Base-by-base conservation (phyloP, 2,329 filamentous ascomycete genomes). In the Apiospora marii region DNA sequence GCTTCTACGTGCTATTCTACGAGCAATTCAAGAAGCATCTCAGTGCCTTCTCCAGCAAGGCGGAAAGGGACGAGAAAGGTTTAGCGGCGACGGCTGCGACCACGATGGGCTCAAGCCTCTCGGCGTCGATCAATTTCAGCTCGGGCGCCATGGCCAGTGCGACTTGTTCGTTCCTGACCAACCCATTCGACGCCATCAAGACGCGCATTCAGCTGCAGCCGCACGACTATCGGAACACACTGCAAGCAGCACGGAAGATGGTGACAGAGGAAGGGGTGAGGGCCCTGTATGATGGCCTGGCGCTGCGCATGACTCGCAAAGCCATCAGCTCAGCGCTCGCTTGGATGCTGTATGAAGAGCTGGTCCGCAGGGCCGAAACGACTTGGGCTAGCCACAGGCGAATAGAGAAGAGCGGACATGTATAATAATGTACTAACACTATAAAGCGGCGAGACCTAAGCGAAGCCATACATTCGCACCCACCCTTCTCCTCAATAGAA, bases 141-240 rank as follows among this genome's bases (percentile, higher is more conserved):
- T 96, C 94, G 0, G 96, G 94, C 16, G 91, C 94, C 4, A 79
- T 95, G 4, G 95, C 96, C 4, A 96, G 94, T 0, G 92, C 92
- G 1, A 85, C 93, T 43, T 97, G 95, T 71, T 98, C 95, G 0
- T 92, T 92, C 4, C 87, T 98, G 49, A 98, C 96, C 12, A 99
- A 99, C 81, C 96, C 96, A 0, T 98, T 98, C 79, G 96, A 99
- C 83, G 95, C 95, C 0, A 92, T 98, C 82, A 99, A 99, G 85
- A 99, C 96, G 30, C 87, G 96, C 69, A 91, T 99, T 77, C 96
- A 99, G 84, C 87, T 99, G 46, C 94, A 97, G 85, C 96, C 96
- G 4, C 87, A 86, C 8, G 88, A 90, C 72, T 99, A 98, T 80
- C 87, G 88, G 46, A 98, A 98, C 79, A 94, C 96, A 88, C 82